Evolutionary conservation across 1,139 yeast species (phyloP).

Genomic region (Tardiomyces depauwii): DNA sequence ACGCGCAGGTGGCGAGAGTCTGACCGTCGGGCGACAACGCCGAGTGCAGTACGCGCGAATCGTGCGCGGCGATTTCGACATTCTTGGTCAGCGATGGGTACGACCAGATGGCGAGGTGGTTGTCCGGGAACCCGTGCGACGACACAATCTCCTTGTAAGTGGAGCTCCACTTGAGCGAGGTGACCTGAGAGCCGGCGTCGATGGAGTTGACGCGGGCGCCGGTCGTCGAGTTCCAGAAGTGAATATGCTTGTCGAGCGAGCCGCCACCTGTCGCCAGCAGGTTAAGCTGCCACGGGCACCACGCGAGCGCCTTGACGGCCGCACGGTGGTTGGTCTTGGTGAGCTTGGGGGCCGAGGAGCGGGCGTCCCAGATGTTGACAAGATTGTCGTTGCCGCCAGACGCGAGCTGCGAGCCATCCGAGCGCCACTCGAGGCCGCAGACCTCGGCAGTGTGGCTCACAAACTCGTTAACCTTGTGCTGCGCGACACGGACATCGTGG

Average conservation of each 20-base stretch:
- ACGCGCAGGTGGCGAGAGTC: conserved; percentile 88
- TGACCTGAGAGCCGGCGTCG: conserved; percentile 89
- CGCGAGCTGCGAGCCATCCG: conserved; percentile 77
- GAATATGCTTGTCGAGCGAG: conserved; percentile 76
- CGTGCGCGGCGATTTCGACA: conserved; percentile 88
- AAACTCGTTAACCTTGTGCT: conserved; percentile 54
- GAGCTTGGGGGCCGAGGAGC: conserved; percentile 64
- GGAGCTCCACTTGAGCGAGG: conserved; percentile 86
- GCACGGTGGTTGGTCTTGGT: conserved; percentile 77
- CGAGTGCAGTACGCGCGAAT: conserved; percentile 74
- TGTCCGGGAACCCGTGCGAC: conserved; percentile 89
- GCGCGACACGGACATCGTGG: conserved; percentile 85
- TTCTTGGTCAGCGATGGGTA: conserved; percentile 82
- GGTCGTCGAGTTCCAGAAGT: conserved; percentile 91
- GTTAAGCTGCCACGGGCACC: conserved; percentile 86
- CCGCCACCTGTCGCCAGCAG: conserved; percentile 96
- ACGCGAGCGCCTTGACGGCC: conserved; percentile 90
- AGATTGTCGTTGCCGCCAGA: conserved; percentile 94
- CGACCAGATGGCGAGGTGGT: conserved; percentile 72
- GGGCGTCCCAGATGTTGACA: conserved; percentile 90
- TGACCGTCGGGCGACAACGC: conserved; percentile 84
- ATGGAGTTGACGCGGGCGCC: conserved; percentile 82
- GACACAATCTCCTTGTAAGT: conserved; percentile 78
- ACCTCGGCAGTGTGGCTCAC: conserved; percentile 76
- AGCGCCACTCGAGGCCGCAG: conserved; percentile 82